Conservation (phyloP, 1,139 yeast species). For the Meyerozyma carpophila region DNA sequence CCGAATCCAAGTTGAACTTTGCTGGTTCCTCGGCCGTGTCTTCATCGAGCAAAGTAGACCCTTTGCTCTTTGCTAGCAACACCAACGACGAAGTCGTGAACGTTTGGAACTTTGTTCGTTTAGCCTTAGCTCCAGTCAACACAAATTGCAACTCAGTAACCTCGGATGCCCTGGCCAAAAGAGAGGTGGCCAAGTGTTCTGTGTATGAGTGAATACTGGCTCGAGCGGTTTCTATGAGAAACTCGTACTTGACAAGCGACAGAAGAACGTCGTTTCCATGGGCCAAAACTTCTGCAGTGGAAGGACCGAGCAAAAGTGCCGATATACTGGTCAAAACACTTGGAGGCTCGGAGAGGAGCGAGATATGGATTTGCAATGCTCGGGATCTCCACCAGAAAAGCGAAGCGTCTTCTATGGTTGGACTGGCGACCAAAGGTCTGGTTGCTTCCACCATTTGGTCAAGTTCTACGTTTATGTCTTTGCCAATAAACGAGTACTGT, state of each 20-base stretch:
- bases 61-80: conserved; percentile 64
- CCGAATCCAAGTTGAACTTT: conserved; percentile 65
- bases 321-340: conserved; percentile 38
- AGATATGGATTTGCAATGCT: conserved; percentile 55
- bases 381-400: conserved; percentile 72
- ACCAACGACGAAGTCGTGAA: conserved; percentile 67
- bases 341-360: conserved; percentile 57
- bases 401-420: conserved; percentile 32
- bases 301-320: conserved; percentile 30
- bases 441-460: conserved; percentile 18
- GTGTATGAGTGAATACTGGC: conserved; percentile 55
- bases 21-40: conserved; percentile 36
- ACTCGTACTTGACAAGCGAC: conserved; percentile 40
- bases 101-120: conserved; percentile 78
- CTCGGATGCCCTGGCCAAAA: conserved; percentile 47
- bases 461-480: conserved; percentile 13
- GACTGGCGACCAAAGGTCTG: conserved; percentile 6
- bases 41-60: conserved; percentile 18
- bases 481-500: conserved; percentile 23
- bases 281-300: conserved; percentile 24
- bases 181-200: conserved; percentile 51
- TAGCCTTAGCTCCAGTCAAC: conserved; percentile 84
- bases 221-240: conserved; percentile 63
- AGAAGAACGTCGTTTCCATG: conserved; percentile 19
- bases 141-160: conserved; percentile 59